Evolutionary conservation across 2,329 filamentous ascomycete genomes (phyloP).

Genomic region (Hyphodiscus sp.): DNA sequence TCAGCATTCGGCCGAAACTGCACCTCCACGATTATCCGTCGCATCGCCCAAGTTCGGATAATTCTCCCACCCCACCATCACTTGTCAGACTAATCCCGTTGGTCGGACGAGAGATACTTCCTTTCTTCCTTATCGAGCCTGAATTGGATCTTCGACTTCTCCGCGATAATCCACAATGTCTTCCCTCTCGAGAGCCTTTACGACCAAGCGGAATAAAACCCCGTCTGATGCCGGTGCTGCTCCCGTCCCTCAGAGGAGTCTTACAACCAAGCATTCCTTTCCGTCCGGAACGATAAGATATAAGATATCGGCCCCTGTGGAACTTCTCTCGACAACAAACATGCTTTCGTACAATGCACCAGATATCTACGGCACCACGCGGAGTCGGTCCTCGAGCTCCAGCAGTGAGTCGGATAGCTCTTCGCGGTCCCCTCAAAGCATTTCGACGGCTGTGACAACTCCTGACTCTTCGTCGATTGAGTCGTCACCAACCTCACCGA

Average conservation of each 20-base stretch:
- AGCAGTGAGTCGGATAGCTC: conserved; percentile 66
- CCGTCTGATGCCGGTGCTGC: conserved; percentile 28
- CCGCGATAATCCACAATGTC: conserved; percentile 34
- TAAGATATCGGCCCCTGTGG: conserved; percentile 82
- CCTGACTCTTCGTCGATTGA: conserved; percentile 38
- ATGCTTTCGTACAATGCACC: conserved; percentile 93
- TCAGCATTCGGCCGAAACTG: not conserved
- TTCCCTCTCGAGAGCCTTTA: conserved; percentile 63
- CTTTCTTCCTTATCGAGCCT: not conserved
- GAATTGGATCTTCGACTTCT: not conserved
- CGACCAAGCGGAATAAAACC: conserved; percentile 56
- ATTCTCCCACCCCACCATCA: conserved; percentile 15
- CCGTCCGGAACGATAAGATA: conserved; percentile 32
- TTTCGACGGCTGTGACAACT: conserved; percentile 36
- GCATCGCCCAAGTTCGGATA: conserved; percentile 10
- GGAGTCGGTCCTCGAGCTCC: conserved; percentile 42
- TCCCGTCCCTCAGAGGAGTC: conserved; percentile 20
- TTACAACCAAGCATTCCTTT: conserved; percentile 25
- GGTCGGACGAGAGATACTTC: conserved; percentile 3
- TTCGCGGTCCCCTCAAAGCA: conserved; percentile 34
- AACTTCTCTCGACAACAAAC: conserved; percentile 90
- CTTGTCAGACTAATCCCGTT: conserved; percentile 4
- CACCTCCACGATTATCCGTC: conserved; percentile 12
- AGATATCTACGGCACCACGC: conserved; percentile 50
- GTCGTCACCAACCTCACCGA: conserved; percentile 41